phyloP scores from a whole-genome alignment of 2,329 filamentous ascomycete genomes.

The Fusarium haematococcum region DNA sequence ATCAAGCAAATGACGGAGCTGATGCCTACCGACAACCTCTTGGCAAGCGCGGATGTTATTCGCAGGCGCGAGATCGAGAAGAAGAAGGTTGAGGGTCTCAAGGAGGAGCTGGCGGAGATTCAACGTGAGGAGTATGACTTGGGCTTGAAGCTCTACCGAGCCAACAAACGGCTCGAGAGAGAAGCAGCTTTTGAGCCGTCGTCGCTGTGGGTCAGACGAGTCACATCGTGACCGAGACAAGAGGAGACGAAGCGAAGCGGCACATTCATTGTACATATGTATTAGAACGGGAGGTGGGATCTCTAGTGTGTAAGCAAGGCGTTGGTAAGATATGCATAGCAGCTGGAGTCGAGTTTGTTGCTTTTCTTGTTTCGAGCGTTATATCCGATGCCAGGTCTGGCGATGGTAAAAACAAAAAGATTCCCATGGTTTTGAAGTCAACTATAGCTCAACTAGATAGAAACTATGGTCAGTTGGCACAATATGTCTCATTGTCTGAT shows the following conservation, averaged over 20 bases:
- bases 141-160: conserved; percentile 78
- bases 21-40: conserved; percentile 77
- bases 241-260: not conserved
- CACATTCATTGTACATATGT: conserved; percentile 10
- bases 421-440: conserved; percentile 23
- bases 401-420: conserved; percentile 21
- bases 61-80: conserved; percentile 68
- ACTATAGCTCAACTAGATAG: conserved; percentile 19
- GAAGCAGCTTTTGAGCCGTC: conserved; percentile 74
- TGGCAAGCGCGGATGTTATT: conserved; percentile 74
- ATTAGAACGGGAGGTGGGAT: conserved; percentile 13
- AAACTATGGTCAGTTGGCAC: conserved; percentile 14
- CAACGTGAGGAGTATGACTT: conserved; percentile 82
- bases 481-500: not conserved
- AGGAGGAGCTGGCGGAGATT: conserved; percentile 77
- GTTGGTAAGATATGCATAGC: conserved; percentile 42
- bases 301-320: conserved; percentile 33
- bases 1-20: conserved; percentile 83
- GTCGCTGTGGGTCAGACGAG: conserved; percentile 81
- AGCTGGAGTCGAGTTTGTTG: conserved; percentile 33
- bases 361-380: conserved; percentile 18
- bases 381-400: conserved; percentile 24
- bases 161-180: conserved; percentile 80
- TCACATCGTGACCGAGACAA: conserved; percentile 67
- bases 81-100: conserved; percentile 74